Evolutionary conservation across 177 flowering plant genomes (phyloP).

Genomic region (Vitis hybrid): DNA sequence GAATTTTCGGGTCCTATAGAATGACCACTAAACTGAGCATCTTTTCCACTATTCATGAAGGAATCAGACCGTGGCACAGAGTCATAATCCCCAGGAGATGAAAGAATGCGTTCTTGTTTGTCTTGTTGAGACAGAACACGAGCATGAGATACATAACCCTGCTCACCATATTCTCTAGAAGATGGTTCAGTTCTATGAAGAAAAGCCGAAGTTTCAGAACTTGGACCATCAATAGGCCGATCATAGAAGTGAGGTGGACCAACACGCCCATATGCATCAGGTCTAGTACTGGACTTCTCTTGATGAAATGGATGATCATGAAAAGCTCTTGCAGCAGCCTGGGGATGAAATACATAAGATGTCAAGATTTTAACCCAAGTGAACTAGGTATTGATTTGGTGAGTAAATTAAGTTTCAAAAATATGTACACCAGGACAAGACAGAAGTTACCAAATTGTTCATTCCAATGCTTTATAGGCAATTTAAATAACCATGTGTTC

Average conservation of each 20-base stretch:
- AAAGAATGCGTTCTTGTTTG: constrained; percentile 38
- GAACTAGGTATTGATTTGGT: not conserved
- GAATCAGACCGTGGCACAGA: constrained; percentile 36
- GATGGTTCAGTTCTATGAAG: constrained; percentile 52
- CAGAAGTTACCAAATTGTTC: no score
- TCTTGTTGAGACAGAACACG: constrained; percentile 55
- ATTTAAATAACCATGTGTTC: no score
- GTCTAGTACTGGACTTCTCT: constrained; percentile 61
- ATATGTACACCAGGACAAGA: not conserved
- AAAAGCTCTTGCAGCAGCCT: constrained; percentile 51
- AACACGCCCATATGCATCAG: constrained; percentile 59
- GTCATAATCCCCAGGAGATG: constrained; percentile 53
- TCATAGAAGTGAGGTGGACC: constrained; percentile 51
- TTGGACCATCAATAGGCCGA: constrained; percentile 43
- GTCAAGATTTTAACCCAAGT: not conserved
- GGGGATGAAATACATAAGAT: constrained; percentile 19
- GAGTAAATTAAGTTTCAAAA: not conserved
- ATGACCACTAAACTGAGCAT: constrained; percentile 45
- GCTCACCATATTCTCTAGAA: constrained; percentile 43
- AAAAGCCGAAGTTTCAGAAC: constrained; percentile 47
- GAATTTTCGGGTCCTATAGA: constrained; percentile 52
- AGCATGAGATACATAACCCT: constrained; percentile 44
- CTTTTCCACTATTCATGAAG: constrained; percentile 32
- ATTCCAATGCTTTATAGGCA: no score
- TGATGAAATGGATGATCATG: constrained; percentile 78